These are phyloP conservation scores for Parachlorella kessleri DNA, from an alignment of 139 green algal genomes.

Conservation along the genomic window DNA sequence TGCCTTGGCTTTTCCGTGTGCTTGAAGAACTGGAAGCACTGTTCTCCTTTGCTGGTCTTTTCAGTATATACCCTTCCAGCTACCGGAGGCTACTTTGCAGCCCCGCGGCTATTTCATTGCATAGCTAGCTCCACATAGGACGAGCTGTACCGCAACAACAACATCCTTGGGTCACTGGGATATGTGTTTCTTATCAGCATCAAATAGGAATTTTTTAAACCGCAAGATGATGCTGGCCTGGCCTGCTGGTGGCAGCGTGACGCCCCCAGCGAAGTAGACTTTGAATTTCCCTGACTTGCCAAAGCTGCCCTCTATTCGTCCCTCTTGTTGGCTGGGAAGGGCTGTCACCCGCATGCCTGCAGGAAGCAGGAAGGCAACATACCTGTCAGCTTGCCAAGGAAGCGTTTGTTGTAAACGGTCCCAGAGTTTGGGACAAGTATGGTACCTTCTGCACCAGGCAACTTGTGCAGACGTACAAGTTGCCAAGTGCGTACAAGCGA, in stretches of 20 bases:
- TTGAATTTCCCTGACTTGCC: constrained; percentile 90
- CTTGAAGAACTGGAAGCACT: no score
- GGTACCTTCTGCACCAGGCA: background rate
- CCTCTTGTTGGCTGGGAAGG: constrained; percentile 42
- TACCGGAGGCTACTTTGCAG: no score
- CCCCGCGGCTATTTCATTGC: no score
- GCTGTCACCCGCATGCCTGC: constrained; percentile 67
- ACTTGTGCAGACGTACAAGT: background rate
- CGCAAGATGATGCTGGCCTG: constrained; percentile 33
- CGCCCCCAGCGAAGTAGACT: constrained; percentile 54
- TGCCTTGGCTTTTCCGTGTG: no score
- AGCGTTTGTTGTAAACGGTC: no score
- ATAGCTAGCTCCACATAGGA: no score
- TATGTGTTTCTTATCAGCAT: constrained; percentile 54
- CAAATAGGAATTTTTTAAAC: constrained; percentile 79
- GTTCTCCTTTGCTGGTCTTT: no score
- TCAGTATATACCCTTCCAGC: no score
- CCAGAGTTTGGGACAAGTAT: no score
- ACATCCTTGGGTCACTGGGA: constrained; percentile 44
- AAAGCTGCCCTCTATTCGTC: constrained; percentile 79
- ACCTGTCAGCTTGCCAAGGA: no score
- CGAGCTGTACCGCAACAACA: no score
- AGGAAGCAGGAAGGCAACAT: no score
- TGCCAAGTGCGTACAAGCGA: background rate
- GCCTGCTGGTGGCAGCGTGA: constrained; percentile 19